Evolutionary conservation across 2,329 filamentous ascomycete species (phyloP), one percentile per base, ranked within the genome.

Genomic region (Proliferodiscus dingleyae): DNA sequence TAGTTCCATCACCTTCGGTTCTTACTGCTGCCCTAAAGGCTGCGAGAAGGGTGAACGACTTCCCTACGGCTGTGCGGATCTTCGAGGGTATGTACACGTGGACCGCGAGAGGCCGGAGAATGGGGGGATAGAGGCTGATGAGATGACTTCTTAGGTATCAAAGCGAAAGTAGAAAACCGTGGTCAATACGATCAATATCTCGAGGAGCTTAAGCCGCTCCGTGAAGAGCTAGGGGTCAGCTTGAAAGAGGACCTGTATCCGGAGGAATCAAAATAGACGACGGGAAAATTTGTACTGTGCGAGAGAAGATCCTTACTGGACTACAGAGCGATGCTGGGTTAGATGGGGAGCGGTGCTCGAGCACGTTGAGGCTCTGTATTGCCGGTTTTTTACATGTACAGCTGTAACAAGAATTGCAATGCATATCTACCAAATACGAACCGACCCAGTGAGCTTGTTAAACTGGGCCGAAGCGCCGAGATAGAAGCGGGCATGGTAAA

Each of bases 141-240:
- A 13, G 16, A 24, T 26, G 32, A 24, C 15, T 23, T n/a, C 38
- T 50, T 63, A 95, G 90, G 91, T 66, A 86, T 98, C 80, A 96
- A 95, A 77, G 88, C 89, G 72, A 98, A 98, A 83, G 93, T 97
- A 61, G 93, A 98, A 81, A 98, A 95, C 82, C 85, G 89, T 72
- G 81, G 81, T 65, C 93, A 98, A 77, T 98, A 98, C 76, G 80
- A 96, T 66, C 85, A 95, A 76, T 96, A 95, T 73, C 83, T 98
- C 52, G 78, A 87, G 66, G 88, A 95, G 75, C 88, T 98, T 60
- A 89, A 95, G 78, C 78, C 85, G 56, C 77, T 97, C 64, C 85
- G 90, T 64, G 88, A 95, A 78, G 91, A 97, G 76, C 83, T 97
- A 54, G 91, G 91, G 61, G 81, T 97, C 62, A 75, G 81, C 57